Conservation (phyloP, 805 yeast species). For the Starmerella vaccinii region DNA sequence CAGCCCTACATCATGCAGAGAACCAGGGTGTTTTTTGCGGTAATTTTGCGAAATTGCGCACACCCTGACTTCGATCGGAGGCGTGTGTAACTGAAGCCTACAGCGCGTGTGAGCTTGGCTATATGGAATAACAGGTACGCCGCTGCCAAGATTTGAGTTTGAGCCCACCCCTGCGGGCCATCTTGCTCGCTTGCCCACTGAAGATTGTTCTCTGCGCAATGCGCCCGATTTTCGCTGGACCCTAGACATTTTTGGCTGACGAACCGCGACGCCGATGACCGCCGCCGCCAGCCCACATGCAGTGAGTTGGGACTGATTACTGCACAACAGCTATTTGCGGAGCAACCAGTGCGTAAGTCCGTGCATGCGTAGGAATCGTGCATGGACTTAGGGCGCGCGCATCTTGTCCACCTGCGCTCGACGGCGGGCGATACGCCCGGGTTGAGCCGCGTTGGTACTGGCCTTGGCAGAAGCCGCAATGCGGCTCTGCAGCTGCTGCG, state of each 20-base stretch:
- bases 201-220: slow-evolving; percentile 2
- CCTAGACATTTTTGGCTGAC: neutral
- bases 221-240: neutral
- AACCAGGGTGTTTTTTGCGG: slow-evolving; percentile 2
- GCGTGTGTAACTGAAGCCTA: neutral
- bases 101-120: neutral
- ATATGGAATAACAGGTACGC: too few relatives aligned
- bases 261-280: neutral
- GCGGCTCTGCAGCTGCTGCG: neutral
- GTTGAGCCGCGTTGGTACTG: neutral
- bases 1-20: slow-evolving; percentile 2
- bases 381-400: neutral
- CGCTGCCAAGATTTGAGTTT: neutral
- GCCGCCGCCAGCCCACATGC: neutral
- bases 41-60: neutral
- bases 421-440: too few relatives aligned
- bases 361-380: neutral
- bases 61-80: neutral
- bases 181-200: neutral
- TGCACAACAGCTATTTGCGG: neutral
- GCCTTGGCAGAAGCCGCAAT: neutral
- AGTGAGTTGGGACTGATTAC: neutral
- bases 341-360: neutral
- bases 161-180: neutral
- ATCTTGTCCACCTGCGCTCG: too few relatives aligned